Conservation (phyloP, 2,329 filamentous ascomycete genomes). For the Dactylonectria estremocensis region DNA sequence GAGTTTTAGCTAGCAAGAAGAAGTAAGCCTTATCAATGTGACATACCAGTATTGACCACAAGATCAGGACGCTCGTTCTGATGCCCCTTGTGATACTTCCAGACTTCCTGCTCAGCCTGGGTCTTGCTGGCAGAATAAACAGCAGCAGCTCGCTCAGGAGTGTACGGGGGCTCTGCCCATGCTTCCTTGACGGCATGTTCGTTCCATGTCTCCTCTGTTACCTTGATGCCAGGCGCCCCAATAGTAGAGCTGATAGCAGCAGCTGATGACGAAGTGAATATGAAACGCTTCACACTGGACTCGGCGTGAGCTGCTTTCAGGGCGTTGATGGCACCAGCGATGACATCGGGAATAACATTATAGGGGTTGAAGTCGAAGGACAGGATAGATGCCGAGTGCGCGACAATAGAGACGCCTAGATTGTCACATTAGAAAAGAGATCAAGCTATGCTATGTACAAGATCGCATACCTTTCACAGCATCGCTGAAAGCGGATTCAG, state of each 20-base stretch:
- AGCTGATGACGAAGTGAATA: constrained; percentile 45
- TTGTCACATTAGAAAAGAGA: neutral
- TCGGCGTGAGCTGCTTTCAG: constrained; percentile 55
- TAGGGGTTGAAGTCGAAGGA: constrained; percentile 55
- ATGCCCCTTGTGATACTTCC: constrained; percentile 53
- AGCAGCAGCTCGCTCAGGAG: constrained; percentile 38
- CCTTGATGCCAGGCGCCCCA: neutral
- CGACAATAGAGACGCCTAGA: constrained; percentile 49
- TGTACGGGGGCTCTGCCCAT: constrained; percentile 56
- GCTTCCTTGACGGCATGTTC: constrained; percentile 52
- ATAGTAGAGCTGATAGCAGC: constrained; percentile 10
- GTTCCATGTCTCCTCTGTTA: constrained; percentile 51
- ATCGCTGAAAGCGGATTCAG: constrained; percentile 45
- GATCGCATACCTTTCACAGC: constrained; percentile 44
- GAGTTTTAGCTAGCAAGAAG: fast-evolving
- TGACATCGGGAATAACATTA: constrained; percentile 54
- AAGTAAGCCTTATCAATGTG: fast-evolving
- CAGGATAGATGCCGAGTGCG: constrained; percentile 57
- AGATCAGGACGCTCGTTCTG: constrained; percentile 45
- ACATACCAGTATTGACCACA: constrained; percentile 45
- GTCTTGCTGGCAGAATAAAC: constrained; percentile 59
- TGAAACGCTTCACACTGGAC: constrained; percentile 56
- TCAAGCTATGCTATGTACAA: no score
- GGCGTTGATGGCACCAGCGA: constrained; percentile 49
- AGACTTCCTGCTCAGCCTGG: constrained; percentile 54